These are phyloP conservation scores for Alternaria panax DNA, from an alignment of 2,329 filamentous ascomycete species.

Conservation along the genomic window DNA sequence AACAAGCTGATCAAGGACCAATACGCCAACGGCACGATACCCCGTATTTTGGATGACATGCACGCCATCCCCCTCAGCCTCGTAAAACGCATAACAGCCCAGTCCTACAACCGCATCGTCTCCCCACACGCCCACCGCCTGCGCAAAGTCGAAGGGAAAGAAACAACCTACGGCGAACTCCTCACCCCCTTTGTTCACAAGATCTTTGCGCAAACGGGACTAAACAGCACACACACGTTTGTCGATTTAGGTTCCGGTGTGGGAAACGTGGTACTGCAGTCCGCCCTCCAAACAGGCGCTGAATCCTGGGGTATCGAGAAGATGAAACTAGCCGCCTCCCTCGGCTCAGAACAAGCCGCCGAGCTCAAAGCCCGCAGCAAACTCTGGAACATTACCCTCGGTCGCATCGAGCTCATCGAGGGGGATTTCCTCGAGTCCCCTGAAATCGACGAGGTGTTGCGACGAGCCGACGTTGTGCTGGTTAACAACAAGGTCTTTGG, in stretches of 20 bases:
- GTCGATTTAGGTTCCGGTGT: conserved; percentile 95
- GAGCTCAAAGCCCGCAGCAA: conserved; percentile 87
- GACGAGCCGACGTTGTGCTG: conserved; percentile 89
- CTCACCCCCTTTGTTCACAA: conserved; percentile 82
- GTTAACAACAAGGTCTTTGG: conserved; percentile 99
- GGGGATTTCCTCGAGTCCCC: conserved; percentile 83
- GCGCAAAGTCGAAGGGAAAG: conserved; percentile 85
- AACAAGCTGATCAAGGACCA: conserved; percentile 73
- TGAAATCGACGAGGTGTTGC: conserved; percentile 74
- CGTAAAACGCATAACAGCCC: conserved; percentile 80
- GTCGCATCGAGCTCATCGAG: conserved; percentile 78
- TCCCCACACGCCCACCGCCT: conserved; percentile 86
- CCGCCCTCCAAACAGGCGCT: conserved; percentile 89
- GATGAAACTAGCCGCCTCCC: conserved; percentile 86
- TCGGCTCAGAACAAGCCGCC: conserved; percentile 78
- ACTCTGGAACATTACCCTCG: conserved; percentile 86
- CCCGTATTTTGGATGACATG: conserved; percentile 72
- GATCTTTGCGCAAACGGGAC: conserved; percentile 78
- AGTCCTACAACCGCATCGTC: conserved; percentile 91
- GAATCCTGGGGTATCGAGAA: conserved; percentile 97
- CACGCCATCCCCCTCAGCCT: conserved; percentile 71
- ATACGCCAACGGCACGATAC: conserved; percentile 74
- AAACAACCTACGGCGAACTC: conserved; percentile 94
- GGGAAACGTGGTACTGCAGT: conserved; percentile 93
- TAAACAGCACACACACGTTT: conserved; percentile 86